Base-by-base conservation (phyloP, 352 stramenopile genomes). In the Aphanomyces invadans region DNA sequence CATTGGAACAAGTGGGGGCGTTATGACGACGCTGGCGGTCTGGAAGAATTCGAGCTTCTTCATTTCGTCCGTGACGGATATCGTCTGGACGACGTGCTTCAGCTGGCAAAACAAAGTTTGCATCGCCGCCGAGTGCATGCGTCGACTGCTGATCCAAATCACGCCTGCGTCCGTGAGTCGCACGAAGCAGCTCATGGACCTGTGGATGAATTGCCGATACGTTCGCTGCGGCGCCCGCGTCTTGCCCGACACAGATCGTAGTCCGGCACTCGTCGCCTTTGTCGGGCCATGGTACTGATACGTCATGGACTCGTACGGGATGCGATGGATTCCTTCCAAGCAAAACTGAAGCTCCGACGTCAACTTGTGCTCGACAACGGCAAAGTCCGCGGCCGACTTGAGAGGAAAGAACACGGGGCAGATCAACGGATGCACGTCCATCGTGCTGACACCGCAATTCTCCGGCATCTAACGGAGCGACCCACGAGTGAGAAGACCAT, bases 71-170 rank as follows among this genome's bases (percentile, higher is more conserved):
- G 73, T 79, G 31, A 78, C 72, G 38, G 74, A 70, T 15, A 90
- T 69, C 1, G 80, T 76, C 49, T 78, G 71, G 5, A 90, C 76
- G 48, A 80, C 75, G 42, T 76, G 63, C 36, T 75, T 68, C 53
- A 92, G 73, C 42, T 76, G 74, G n/a, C 88, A 77, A 56, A 87
- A 92, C 32, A 90, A 73, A 15, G 66, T 70, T 61, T 92, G 82
- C 46, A 88, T 86, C 61, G 86, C 80, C 44, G 78, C 73, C 32
- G 78, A 81, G 56, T 86, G 71, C 21, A 86, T 69, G 65, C 88
- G 87, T 17, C 84, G 81, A 71, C 89, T 90, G 39, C 81, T 90
- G 60, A 90, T 88, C 84, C 84, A 92, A 55, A 92, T 75, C 48
- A 92, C 68, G 0, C 84, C 81, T 0, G 76, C 88, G 52, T 89